Base-by-base conservation (phyloP, 371 early-diverging fungal species). In the Choanephora cucurbitarum region DNA sequence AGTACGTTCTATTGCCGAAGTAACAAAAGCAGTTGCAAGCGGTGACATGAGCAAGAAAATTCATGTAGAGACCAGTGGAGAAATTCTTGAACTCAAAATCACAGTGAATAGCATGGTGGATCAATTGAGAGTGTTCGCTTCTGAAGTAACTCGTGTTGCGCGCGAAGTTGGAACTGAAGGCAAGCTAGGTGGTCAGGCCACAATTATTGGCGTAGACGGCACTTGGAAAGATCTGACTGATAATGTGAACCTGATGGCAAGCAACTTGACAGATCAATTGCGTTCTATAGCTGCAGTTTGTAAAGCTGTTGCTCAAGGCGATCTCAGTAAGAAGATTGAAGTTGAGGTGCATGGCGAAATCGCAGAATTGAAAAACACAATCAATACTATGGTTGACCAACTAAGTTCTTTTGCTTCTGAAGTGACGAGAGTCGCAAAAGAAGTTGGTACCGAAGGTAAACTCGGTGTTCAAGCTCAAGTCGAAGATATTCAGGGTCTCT, bases 181-280 rank as follows among this genome's bases (percentile, higher is more conserved):
- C 44, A 60, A 67, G 28, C 58, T 79, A 18, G 79, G 76, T 23
- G 77, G 79, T 3, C 82, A 81, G 49, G 82, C 81, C 0, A 54
- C 50, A 1, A 84, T 87, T 2, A 65, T 77, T 23, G 83, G 73
- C 24, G 85, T 86, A 0, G 85, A 72, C 45, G 90, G 90, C 13
- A 85, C 83, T 0, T 89, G 90, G 90, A 85, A 83, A 51, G 86
- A 84, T 32, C 65, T 89, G 41, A 89, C 89, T 2, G 81, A 83
- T 44, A 87, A 83, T 50, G 84, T 87, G 39, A 86, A 86, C 44
- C 68, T 73, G 8, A 58, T 86, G 86, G 86, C 86, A 0, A 55
- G 70, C 28, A 80, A 80, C 28, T 49, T 80, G 46, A 80, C 80
- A 7, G 64, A 64, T 43, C 80, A 80, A 44, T 65, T 80, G 21